Evolutionary conservation across 169 alveolate species (phyloP).

Genomic region (Eimeria nieschulzi): DNA sequence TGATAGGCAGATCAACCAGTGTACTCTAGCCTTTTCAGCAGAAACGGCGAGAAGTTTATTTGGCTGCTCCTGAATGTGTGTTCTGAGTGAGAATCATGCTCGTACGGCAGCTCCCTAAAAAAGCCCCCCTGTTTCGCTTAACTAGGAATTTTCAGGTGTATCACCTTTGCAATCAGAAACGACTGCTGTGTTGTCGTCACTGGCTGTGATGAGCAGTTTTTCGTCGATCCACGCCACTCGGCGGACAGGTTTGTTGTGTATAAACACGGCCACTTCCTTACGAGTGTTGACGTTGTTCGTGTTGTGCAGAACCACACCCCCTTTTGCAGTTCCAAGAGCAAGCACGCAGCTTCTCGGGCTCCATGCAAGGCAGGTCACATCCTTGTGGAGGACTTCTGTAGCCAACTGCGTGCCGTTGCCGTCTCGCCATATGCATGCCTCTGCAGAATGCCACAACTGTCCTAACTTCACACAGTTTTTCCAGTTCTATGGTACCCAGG

Average conservation of each 20-base stretch:
- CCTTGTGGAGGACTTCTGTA: slow-evolving; percentile 1
- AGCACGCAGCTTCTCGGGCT: background rate
- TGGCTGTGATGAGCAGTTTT: background rate
- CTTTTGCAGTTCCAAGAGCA: slow-evolving; percentile 27
- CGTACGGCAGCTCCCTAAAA: no score
- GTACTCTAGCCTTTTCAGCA: no score
- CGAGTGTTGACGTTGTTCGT: background rate
- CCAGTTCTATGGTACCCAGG: no score
- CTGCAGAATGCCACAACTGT: background rate
- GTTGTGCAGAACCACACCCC: background rate
- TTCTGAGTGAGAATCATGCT: no score
- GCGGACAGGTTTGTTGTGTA: slow-evolving; percentile 6
- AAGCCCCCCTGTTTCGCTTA: no score
- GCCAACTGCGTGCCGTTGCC: background rate
- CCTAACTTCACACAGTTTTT: no score
- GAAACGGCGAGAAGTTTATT: no score
- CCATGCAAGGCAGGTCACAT: slow-evolving; percentile 13
- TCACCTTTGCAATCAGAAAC: slow-evolving; percentile 3
- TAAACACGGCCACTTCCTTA: background rate
- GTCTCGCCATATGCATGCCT: background rate
- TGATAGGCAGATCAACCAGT: no score
- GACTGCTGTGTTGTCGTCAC: slow-evolving; percentile 29
- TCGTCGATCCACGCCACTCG: slow-evolving; percentile 35
- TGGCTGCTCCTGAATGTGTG: no score
- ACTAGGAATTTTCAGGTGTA: slow-evolving; percentile 6